Conservation (phyloP, 1,284 basidiomycete species). For the Inonotus hispidus region DNA sequence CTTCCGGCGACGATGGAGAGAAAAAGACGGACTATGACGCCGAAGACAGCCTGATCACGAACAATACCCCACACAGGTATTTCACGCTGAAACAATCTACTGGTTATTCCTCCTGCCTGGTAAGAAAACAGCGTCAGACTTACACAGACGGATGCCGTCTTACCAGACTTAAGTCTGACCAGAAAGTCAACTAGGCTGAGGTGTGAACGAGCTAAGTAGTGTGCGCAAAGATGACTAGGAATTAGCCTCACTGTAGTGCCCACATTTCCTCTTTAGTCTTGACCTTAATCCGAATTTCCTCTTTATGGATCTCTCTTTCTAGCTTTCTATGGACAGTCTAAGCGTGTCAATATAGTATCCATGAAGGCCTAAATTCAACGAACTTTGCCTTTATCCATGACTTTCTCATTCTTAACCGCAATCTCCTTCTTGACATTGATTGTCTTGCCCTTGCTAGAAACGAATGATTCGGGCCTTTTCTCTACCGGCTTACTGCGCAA, state of each 20-base stretch:
- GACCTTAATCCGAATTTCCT: slow-evolving; percentile 46
- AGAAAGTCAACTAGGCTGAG: slow-evolving; percentile 62
- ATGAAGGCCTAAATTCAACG: slow-evolving; percentile 22
- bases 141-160: slow-evolving; percentile 43
- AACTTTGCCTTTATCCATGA: slow-evolving; percentile 58
- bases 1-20: not conserved
- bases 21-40: slow-evolving; percentile 53
- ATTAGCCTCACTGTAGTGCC: slow-evolving; percentile 52
- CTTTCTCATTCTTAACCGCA: slow-evolving; percentile 55
- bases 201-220: not conserved
- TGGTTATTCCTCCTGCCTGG: not conserved
- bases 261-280: slow-evolving; percentile 62
- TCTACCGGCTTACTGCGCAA: slow-evolving; percentile 47
- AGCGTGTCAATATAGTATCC: not conserved
- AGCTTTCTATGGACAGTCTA: slow-evolving; percentile 72
- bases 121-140: slow-evolving; percentile 17
- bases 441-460: slow-evolving; percentile 55
- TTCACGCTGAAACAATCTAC: slow-evolving; percentile 46
- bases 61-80: slow-evolving; percentile 68
- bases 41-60: slow-evolving; percentile 49
- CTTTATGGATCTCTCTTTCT: slow-evolving; percentile 68
- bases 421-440: slow-evolving; percentile 57
- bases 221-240: not conserved
- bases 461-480: slow-evolving; percentile 56
- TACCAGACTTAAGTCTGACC: slow-evolving; percentile 44